These are phyloP conservation scores for Bromus sterilis DNA, from an alignment of 176 grass and related monocot species.

Conservation along the genomic window DNA sequence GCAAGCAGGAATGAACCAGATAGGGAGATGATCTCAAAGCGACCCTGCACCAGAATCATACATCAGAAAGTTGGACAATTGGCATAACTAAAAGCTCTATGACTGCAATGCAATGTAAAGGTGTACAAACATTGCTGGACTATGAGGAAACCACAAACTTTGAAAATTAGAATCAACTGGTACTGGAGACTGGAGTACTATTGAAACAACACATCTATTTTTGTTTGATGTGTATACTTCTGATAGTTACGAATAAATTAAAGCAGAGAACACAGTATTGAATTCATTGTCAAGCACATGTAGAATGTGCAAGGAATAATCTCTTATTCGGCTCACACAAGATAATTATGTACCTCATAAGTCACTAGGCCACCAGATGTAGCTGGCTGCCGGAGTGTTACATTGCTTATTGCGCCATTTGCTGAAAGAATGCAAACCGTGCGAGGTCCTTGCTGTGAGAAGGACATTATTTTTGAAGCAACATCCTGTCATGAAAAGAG, in stretches of 20 bases:
- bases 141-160: neutral
- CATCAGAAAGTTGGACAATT: neutral
- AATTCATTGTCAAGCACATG: neutral
- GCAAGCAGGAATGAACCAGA: conserved; percentile 94
- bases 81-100: neutral
- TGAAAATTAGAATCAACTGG: neutral
- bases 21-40: conserved; percentile 96
- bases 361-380: conserved; percentile 96
- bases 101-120: neutral
- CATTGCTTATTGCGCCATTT: conserved; percentile 94
- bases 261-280: neutral
- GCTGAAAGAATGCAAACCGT: conserved; percentile 97
- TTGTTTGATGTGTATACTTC: neutral
- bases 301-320: neutral
- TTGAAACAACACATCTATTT: neutral
- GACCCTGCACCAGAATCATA: conserved; percentile 55
- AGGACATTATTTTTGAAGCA: conserved; percentile 98
- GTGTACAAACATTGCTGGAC: neutral
- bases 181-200: too few relatives aligned
- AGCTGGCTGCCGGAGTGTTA: conserved; percentile 91
- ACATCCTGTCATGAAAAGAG: conserved; percentile 62
- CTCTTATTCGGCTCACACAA: neutral
- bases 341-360: conserved; percentile 58
- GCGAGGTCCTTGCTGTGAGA: conserved; percentile 97
- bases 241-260: neutral